Conservation (phyloP, 768 basidiomycete species). For the Tylopilus vinaceipallidus region DNA sequence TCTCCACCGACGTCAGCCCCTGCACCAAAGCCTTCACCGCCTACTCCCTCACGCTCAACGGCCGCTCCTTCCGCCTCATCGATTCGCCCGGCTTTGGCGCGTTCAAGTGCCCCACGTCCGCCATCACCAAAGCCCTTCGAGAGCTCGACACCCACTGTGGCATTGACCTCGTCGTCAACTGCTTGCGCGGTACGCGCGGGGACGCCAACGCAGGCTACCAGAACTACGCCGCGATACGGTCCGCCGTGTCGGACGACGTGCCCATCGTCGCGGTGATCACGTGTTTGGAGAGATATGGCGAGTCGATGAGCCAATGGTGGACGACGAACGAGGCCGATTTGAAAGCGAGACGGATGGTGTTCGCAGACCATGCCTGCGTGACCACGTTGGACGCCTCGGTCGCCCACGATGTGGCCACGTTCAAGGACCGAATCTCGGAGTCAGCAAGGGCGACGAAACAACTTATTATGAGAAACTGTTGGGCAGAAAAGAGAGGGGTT, state of each 20-base stretch:
- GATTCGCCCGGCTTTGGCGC: constrained; percentile 30
- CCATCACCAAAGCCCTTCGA: constrained; percentile 26
- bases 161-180: constrained; percentile 29
- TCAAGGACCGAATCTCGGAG: constrained; percentile 25
- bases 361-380: constrained; percentile 39
- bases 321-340: constrained; percentile 34
- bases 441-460: constrained; percentile 23
- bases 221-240: constrained; percentile 27
- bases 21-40: constrained; percentile 26
- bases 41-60: constrained; percentile 27
- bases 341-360: constrained; percentile 33
- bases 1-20: constrained; percentile 30
- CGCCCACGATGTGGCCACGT: constrained; percentile 12
- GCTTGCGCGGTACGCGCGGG: constrained; percentile 27
- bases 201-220: constrained; percentile 29
- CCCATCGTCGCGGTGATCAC: constrained; percentile 32
- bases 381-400: constrained; percentile 30
- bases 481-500: constrained; percentile 23
- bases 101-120: constrained; percentile 25
- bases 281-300: constrained; percentile 30
- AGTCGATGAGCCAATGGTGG: constrained; percentile 41
- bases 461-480: constrained; percentile 28
- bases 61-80: constrained; percentile 29
- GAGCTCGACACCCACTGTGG: constrained; percentile 29
- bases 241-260: constrained; percentile 31